A percentile compares a stretch with the other conserved stretches of the same genome.
phyloP scores from a whole-genome alignment of 2,329 filamentous ascomycete species.

The Ophiostoma tasmaniense region DNA sequence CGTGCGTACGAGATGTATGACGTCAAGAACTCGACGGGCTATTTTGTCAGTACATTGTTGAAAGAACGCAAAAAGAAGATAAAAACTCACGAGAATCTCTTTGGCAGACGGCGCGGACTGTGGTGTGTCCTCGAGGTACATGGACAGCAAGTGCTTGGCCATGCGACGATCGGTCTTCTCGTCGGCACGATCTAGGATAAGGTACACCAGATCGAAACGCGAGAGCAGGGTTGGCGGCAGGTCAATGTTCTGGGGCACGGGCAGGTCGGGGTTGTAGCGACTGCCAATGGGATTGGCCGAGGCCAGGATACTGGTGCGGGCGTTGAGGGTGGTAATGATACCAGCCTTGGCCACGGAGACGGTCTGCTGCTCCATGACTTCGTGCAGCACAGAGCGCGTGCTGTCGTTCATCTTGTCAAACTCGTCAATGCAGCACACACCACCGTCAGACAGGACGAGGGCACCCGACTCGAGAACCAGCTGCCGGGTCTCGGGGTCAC shows the following conservation, averaged over 20 bases:
- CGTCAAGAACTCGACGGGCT: conserved; percentile 86
- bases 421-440: conserved; percentile 77
- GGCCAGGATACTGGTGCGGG: conserved; percentile 87
- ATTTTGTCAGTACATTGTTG: background rate
- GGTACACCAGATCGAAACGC: conserved; percentile 92
- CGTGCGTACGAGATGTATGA: conserved; percentile 96
- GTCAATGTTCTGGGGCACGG: conserved; percentile 96
- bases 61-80: background rate
- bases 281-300: conserved; percentile 97
- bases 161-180: conserved; percentile 82
- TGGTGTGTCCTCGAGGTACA: conserved; percentile 93
- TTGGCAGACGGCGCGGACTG: conserved; percentile 66
- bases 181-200: conserved; percentile 89
- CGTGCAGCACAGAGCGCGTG: conserved; percentile 72
- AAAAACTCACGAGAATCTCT: conserved; percentile 54
- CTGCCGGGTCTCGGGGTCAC: conserved; percentile 71
- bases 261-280: conserved; percentile 92
- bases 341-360: conserved; percentile 83
- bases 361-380: conserved; percentile 84
- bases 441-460: conserved; percentile 69
- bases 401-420: conserved; percentile 80
- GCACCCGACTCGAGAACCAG: conserved; percentile 74
- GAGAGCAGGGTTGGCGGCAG: conserved; percentile 89
- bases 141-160: conserved; percentile 84
- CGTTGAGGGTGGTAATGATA: conserved; percentile 94